Evolutionary conservation across 163 green algal species (phyloP), one percentile per base, ranked within the genome.

Genomic region (Chlamydomonas reinhardtii): DNA sequence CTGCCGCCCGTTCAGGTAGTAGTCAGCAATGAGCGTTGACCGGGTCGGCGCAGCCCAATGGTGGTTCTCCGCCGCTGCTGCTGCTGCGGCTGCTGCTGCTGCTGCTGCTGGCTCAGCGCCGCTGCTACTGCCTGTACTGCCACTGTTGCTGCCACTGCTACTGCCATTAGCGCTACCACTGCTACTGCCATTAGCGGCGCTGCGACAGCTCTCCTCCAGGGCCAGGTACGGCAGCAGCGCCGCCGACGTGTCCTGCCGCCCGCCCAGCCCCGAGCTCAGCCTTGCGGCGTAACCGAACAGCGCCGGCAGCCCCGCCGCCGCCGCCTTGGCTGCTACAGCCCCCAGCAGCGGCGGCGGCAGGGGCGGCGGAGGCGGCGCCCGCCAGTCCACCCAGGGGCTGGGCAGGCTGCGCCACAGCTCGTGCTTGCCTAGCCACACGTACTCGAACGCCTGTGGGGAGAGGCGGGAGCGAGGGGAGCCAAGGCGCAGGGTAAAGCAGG

Each of bases 391-490:
- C 74, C 74, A 82, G 6, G 25, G 34, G 34, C 31, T 61, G 29
- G 37, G 56, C 48, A 54, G 66, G 12, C 34, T 61, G 3, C 37
- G 34, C 74, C 74, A 82, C 22, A 82, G 32, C 12, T 61, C 34
- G 56, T 82, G 74, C 0, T 61, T 22, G 32, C 74, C 74, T 20
- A 71, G 71, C 74, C 74, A 82, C 34, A 72, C 59, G 74, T 82
- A 72, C 74, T 82, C 74, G 34, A 72, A 82, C 12, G 34, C 31
- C 11, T 56, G 48, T 1, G 48, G 11, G 48, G 12, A 9, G 43
- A 6, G 8, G 43, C 43, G 8, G 43, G n/a, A n/a, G n/a, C n/a
- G n/a, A n/a, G n/a, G n/a, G n/a, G n/a, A n/a, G n/a, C n/a, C n/a
- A n/a, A n/a, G n/a, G n/a, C n/a, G n/a, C n/a, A n/a, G n/a, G n/a